phyloP scores from a whole-genome alignment of 306 rosid species.

The Cicer pinnatifidum region DNA sequence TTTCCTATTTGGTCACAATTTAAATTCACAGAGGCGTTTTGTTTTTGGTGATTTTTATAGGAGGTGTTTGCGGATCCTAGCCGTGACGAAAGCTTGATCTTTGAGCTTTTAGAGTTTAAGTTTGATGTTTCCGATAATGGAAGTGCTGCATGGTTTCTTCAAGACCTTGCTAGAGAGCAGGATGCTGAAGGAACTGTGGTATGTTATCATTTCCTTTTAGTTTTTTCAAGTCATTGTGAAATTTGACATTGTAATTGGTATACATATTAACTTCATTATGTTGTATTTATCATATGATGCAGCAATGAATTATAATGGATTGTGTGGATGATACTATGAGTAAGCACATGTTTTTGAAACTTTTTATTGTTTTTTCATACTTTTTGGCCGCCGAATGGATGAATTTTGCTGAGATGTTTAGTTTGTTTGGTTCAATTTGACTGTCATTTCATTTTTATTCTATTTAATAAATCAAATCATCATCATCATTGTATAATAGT shows the following conservation, averaged over 20 bases:
- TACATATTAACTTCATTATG: constrained; percentile 5
- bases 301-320: background rate
- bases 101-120: constrained; percentile 79
- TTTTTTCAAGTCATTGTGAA: constrained; percentile 4
- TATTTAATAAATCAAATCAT: background rate
- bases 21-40: background rate
- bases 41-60: constrained; percentile 45
- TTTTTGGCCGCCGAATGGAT: background rate
- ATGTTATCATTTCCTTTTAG: constrained; percentile 32
- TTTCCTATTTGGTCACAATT: constrained; percentile 2
- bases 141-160: constrained; percentile 91
- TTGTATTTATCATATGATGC: background rate
- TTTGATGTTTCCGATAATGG: constrained; percentile 69
- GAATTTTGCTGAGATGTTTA: background rate
- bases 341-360: background rate
- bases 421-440: constrained; percentile 9
- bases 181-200: constrained; percentile 83
- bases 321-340: constrained; percentile 17
- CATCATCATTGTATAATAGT: background rate
- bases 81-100: constrained; percentile 82
- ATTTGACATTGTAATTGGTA: constrained; percentile 22
- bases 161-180: constrained; percentile 84
- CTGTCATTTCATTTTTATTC: constrained; percentile 13
- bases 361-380: constrained; percentile 1
- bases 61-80: constrained; percentile 77